Evolutionary conservation across 108 stramenopile species (phyloP), one percentile per base, ranked within the genome.

Genomic region (Seminavis robusta): DNA sequence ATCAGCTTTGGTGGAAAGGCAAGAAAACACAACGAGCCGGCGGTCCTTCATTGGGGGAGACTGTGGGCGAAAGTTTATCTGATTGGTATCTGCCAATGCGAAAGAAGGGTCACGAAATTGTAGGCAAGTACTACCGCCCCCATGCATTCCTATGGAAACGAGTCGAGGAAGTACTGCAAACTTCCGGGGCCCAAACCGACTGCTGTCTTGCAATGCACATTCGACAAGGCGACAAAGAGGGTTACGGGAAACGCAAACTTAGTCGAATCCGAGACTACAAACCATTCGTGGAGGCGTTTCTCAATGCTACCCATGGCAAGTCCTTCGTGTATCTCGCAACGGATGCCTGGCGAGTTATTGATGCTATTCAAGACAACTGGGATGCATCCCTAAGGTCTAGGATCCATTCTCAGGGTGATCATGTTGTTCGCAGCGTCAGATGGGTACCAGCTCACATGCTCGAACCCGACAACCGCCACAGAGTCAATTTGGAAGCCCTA

Each of bases 191-290:
- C 0, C 17, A 62, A 20, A 25, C 45, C 15, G 17, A 53, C 19
- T 4, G 24, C 21, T 77, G 76, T 47, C 59, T 77, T 23, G 69
- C 67, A 4, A 40, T 67, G 23, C 76, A 77, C 46, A 51, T 77
- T 40, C 69, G 65, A n/a, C 51, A 61, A 24, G 34, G 69, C n/a
- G 78, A 80, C 60, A 79, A 81, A 25, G 75, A 58, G 7, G 63
- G 61, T 19, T 56, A 47, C 46, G 47, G 11, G 52, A 65, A 20
- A 33, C 36, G 37, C 55, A 61, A 34, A 49, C 66, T 23, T 51
- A 54, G 7, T 37, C 57, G 23, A 39, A 55, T 15, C 55, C 45
- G 11, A 69, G 59, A 53, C 44, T 61, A 7, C 46, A 58, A 56
- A 15, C 64, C 63, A 29, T 76, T 63, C 52, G 49, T 47, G n/a